Conservation (phyloP, 129 eudicot species). For the Mikania micrantha region DNA sequence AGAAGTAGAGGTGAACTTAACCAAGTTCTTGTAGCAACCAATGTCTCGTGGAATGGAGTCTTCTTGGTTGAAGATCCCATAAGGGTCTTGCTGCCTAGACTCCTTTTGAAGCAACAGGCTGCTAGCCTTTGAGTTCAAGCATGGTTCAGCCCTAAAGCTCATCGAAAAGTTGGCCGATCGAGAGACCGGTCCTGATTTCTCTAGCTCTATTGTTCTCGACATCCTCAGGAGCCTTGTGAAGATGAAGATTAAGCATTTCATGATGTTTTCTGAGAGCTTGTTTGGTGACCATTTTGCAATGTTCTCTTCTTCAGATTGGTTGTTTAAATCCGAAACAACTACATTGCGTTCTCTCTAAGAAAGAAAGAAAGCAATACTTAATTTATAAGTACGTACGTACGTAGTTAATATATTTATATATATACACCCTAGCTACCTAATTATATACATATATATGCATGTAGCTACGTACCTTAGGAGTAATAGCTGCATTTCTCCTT, state of each 20-base stretch:
- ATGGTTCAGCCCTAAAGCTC: slow-evolving; percentile 79
- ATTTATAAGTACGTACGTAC: too few species aligned
- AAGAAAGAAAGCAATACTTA: not conserved
- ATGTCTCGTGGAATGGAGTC: slow-evolving; percentile 86
- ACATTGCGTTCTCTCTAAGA: slow-evolving; percentile 60
- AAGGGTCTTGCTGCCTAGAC: slow-evolving; percentile 90
- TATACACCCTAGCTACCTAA: too few species aligned
- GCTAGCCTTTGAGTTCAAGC: slow-evolving; percentile 56
- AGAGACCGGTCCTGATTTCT: slow-evolving; percentile 79
- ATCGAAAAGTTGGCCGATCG: slow-evolving; percentile 67
- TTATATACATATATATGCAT: too few species aligned
- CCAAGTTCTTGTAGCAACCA: slow-evolving; percentile 93
- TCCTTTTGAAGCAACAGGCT: slow-evolving; percentile 63
- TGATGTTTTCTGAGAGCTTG: slow-evolving; percentile 87
- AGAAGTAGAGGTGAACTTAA: slow-evolving; percentile 65
- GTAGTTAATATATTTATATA: too few species aligned
- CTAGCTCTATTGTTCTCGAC: slow-evolving; percentile 75
- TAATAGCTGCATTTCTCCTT: slow-evolving; percentile 51
- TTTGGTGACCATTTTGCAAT: slow-evolving; percentile 69
- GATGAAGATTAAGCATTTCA: slow-evolving; percentile 80
- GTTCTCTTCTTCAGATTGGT: slow-evolving; percentile 51
- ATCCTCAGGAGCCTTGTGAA: slow-evolving; percentile 68
- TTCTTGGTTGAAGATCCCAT: slow-evolving; percentile 72
- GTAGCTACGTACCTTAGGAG: slow-evolving; percentile 58
- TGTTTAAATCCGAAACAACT: slow-evolving; percentile 31